Conservation (phyloP, 176 grass and related monocot species). For the Juncus effusus region DNA sequence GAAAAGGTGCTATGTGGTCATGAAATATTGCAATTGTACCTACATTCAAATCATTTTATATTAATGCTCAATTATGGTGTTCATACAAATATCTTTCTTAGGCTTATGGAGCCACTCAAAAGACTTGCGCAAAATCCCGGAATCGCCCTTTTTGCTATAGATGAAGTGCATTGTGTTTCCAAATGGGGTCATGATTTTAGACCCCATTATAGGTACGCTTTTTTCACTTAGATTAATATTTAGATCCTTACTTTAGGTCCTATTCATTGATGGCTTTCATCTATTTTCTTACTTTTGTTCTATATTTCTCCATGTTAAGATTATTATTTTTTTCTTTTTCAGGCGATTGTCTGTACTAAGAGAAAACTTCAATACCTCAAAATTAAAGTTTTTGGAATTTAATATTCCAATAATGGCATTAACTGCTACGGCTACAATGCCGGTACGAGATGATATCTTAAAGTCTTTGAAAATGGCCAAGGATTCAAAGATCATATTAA, state of each 20-base stretch:
- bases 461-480: conserved; percentile 76
- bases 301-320: too few relatives aligned
- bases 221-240: too few relatives aligned
- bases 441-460: conserved; percentile 77
- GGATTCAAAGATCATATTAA: conserved; percentile 53
- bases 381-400: conserved; percentile 61
- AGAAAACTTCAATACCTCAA: conserved; percentile 70
- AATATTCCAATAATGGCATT: conserved; percentile 92
- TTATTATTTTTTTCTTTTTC: conserved; percentile 21
- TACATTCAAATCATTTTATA: background rate
- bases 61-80: conserved; percentile 2
- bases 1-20: too few relatives aligned
- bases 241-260: too few relatives aligned
- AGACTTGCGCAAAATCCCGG: conserved; percentile 83
- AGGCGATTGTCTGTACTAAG: conserved; percentile 63
- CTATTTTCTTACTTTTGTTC: too few relatives aligned
- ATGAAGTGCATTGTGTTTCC: conserved; percentile 95
- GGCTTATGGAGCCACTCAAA: conserved; percentile 82
- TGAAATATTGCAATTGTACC: too few relatives aligned
- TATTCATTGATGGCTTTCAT: too few relatives aligned
- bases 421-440: conserved; percentile 87
- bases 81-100: conserved; percentile 32
- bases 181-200: conserved; percentile 99
- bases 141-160: conserved; percentile 88
- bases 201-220: conserved; percentile 78